Base-by-base conservation (phyloP, 2,329 filamentous ascomycete genomes). In the Colletotrichum australisinense region DNA sequence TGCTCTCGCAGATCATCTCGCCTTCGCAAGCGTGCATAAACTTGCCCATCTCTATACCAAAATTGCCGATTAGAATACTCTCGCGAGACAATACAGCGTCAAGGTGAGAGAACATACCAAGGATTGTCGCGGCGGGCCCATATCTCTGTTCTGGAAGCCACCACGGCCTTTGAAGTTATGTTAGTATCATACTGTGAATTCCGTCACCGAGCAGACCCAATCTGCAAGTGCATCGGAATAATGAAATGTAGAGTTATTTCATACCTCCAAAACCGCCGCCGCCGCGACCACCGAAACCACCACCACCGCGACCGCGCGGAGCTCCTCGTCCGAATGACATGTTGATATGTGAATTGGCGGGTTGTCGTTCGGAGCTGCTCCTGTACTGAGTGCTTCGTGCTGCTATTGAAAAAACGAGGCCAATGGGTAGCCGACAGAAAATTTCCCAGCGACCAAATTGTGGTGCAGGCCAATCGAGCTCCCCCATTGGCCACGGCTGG, bases 1-100 rank as follows among this genome's bases (percentile, higher is more conserved):
- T 93, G 78, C 94, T 97, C 85, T 95, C 93, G 93, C 96, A 98
- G 78, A 99, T 93, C 90, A 99, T 97, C 86, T 99, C 97, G 83
- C 96, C 96, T 86, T 99, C 97, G 86, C 94, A 96, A 72, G 95
- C 92, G 87, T 99, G 97, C 83, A 98, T 86, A 85, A 98, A 97
- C 77, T 91, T 91, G 84, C 97, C 97, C 93, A 99, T 95, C 87
- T 98, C 97, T 93, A 66, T 22, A 49, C 28, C 38, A 12, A 79
- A 75, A 49, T 9, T 30, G 8, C 6, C 38, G 16, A 32, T 66
- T 75, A 67, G 65, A 62, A 26, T 6, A 19, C 19, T 24, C 46
- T 19, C 6, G 22, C 3, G 24, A 8, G 46, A 30, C 4, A 53
- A 6, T 4, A 32, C 56, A 32, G 35, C 32, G 49, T 11, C 3